Conservation (phyloP, 306 rosid species). For the Argentina anserina region DNA sequence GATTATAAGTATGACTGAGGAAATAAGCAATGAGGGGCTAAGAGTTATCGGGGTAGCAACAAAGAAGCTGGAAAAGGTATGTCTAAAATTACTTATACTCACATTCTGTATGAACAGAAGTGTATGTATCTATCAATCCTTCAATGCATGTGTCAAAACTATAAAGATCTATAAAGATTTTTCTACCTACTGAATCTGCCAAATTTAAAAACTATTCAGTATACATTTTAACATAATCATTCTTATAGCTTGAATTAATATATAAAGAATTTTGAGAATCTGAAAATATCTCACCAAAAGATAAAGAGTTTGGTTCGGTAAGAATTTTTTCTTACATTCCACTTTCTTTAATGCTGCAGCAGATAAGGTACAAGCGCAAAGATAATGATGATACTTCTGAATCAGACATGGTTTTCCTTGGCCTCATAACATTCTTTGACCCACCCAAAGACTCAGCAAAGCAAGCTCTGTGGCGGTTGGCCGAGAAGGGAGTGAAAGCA, state of each 20-base stretch:
- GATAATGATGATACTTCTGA: constrained; percentile 36
- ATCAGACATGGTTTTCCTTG: constrained; percentile 72
- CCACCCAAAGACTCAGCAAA: constrained; percentile 88
- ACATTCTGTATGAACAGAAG: not conserved
- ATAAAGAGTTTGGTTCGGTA: not conserved
- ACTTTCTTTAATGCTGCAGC: constrained; percentile 18
- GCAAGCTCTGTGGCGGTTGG: constrained; percentile 73
- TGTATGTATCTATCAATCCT: not conserved
- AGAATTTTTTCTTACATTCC: not conserved
- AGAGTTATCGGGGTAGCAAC: constrained; percentile 73
- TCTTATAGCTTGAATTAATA: not conserved
- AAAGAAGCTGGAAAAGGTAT: constrained; percentile 52
- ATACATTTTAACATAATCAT: not conserved
- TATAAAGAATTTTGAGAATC: not conserved
- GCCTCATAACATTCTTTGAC: constrained; percentile 75
- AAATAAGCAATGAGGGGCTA: constrained; percentile 67
- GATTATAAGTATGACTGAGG: constrained; percentile 53
- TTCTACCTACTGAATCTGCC: not conserved
- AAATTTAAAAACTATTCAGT: not conserved
- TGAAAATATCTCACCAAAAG: constrained; percentile 7
- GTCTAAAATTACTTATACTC: constrained; percentile 20
- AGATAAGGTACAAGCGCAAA: constrained; percentile 28
- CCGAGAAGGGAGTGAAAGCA: constrained; percentile 79
- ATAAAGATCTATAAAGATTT: not conserved
- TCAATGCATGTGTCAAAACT: not conserved